These are phyloP conservation scores for Choanephora cucurbitarum DNA, from an alignment of 371 early-diverging fungal genomes.

Conservation along the genomic window DNA sequence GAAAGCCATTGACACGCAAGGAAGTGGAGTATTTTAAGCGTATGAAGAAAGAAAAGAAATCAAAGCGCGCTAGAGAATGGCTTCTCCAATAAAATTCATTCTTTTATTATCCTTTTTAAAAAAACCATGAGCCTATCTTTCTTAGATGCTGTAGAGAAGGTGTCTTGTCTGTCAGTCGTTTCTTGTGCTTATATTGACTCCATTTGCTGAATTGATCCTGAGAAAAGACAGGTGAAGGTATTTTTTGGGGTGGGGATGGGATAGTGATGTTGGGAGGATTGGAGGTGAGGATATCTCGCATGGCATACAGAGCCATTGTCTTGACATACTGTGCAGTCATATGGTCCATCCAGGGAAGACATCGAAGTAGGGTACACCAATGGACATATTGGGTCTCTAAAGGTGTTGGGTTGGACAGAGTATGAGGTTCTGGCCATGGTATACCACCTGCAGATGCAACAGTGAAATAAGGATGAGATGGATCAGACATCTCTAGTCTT, in stretches of 20 bases:
- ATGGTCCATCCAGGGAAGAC: conserved; percentile 36
- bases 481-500: conserved; percentile 19
- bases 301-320: conserved; percentile 36
- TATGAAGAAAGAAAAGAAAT: conserved; percentile 47
- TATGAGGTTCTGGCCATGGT: conserved; percentile 32
- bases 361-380: conserved; percentile 46
- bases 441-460: conserved; percentile 25
- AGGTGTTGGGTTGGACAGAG: conserved; percentile 14
- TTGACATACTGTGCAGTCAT: conserved; percentile 32
- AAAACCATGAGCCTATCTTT: conserved; percentile 21
- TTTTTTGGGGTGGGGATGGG: conserved; percentile 15
- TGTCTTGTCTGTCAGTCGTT: conserved; percentile 15
- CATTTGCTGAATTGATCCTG: conserved; percentile 19
- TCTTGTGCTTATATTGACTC: conserved; percentile 15
- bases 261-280: conserved; percentile 17
- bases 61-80: conserved; percentile 45
- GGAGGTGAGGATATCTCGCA: conserved; percentile 31
- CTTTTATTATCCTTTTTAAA: conserved; percentile 1
- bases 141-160: conserved; percentile 7
- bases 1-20: conserved; percentile 39
- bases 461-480: conserved; percentile 18
- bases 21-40: conserved; percentile 45
- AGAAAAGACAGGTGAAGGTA: conserved; percentile 9
- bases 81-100: conserved; percentile 21
- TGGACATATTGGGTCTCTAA: conserved; percentile 30